A percentile compares a stretch with the other conserved stretches of the same genome.
Conservation (phyloP, 192 early-diverging fungal species). For the Backusella circina region DNA sequence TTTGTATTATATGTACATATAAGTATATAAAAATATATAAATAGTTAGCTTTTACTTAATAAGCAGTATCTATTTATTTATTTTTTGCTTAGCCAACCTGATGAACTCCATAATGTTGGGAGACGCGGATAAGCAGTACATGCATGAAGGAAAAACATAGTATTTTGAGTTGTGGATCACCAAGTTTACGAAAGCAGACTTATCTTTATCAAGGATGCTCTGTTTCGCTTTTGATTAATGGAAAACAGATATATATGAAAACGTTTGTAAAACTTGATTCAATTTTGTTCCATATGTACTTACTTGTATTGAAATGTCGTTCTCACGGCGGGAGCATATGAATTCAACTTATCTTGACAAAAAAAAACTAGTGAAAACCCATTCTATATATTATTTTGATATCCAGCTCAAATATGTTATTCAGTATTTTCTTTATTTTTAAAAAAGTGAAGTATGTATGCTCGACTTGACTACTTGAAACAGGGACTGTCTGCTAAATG, state of each 20-base stretch:
- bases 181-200: not conserved
- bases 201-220: not conserved
- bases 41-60: not conserved
- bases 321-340: too few species aligned
- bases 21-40: not conserved
- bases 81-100: not conserved
- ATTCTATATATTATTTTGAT: too few species aligned
- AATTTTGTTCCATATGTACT: too few species aligned
- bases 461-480: too few species aligned
- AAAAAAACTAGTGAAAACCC: too few species aligned
- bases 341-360: too few species aligned
- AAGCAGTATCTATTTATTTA: not conserved
- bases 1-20: not conserved
- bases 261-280: not conserved
- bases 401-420: too few species aligned
- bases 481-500: too few species aligned
- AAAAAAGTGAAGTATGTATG: too few species aligned
- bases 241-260: not conserved
- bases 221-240: not conserved
- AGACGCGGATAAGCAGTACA: not conserved
- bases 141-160: not conserved
- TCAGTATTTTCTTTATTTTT: too few species aligned
- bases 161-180: not conserved
- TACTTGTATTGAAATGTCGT: too few species aligned
- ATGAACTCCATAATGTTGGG: not conserved